Conservation (phyloP, 2,329 filamentous ascomycete species). For the Thelonectria discophora region DNA sequence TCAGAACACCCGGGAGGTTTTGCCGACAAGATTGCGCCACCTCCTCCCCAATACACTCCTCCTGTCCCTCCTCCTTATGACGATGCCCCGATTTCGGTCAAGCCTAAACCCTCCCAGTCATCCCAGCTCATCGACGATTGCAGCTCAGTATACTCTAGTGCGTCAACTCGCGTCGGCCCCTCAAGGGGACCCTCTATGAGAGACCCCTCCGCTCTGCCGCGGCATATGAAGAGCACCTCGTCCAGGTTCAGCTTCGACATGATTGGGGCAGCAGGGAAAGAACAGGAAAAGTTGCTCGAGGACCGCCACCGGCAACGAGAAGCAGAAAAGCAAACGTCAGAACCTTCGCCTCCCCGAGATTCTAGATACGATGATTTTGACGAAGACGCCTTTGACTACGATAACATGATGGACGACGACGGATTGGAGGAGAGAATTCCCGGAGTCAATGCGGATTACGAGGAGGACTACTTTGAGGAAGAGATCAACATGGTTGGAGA, state of each 20-base stretch:
- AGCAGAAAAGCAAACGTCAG: conserved; percentile 64
- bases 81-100: conserved; percentile 37
- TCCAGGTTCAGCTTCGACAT: conserved; percentile 87
- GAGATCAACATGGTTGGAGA: conserved; percentile 44
- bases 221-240: conserved; percentile 78
- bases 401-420: conserved; percentile 72
- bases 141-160: conserved; percentile 28
- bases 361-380: conserved; percentile 70
- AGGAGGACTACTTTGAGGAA: conserved; percentile 50
- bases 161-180: conserved; percentile 46
- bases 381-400: conserved; percentile 68
- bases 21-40: conserved; percentile 11
- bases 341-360: conserved; percentile 53
- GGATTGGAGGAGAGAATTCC: conserved; percentile 74
- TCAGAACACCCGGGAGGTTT: conserved; percentile 35
- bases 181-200: conserved; percentile 63
- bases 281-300: conserved; percentile 74
- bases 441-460: conserved; percentile 59
- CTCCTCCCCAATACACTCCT: conserved; percentile 39
- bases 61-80: conserved; percentile 55
- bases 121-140: conserved; percentile 37
- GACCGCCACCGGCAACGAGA: conserved; percentile 76
- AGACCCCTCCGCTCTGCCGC: conserved; percentile 62
- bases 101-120: conserved; percentile 36
- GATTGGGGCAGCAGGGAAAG: conserved; percentile 72